These are phyloP conservation scores for Pyrenula aspistea DNA, from an alignment of 495 filamentous ascomycete genomes.

Conservation along the genomic window DNA sequence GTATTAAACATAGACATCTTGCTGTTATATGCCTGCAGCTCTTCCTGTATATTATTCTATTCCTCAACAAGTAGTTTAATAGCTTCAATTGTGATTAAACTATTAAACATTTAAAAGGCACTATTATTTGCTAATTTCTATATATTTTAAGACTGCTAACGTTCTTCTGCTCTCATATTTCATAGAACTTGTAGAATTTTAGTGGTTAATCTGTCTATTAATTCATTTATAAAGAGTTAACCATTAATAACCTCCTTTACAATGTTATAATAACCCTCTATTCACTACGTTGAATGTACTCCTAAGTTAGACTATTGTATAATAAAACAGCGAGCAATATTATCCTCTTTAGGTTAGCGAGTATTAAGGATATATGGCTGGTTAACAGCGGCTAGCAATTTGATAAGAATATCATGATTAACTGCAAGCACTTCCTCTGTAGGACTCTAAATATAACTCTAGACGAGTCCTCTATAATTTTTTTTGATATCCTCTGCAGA, in stretches of 20 bases:
- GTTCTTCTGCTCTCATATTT: too few relatives aligned
- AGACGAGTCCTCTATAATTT: too few relatives aligned
- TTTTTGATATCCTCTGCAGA: too few relatives aligned
- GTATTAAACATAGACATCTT: too few relatives aligned
- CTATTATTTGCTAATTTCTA: too few relatives aligned
- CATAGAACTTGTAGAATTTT: neutral
- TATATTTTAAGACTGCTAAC: too few relatives aligned
- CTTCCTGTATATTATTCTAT: too few relatives aligned
- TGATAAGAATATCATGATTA: neutral
- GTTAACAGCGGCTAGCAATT: neutral
- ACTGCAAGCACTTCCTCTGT: neutral
- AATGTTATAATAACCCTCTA: conserved; percentile 1
- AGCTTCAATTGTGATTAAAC: too few relatives aligned
- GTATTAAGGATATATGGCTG: neutral
- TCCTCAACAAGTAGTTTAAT: too few relatives aligned
- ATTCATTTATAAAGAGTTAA: neutral
- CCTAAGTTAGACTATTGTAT: conserved; percentile 1
- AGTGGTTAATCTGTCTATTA: neutral
- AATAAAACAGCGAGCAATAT: neutral
- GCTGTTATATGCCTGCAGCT: too few relatives aligned
- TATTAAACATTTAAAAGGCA: too few relatives aligned
- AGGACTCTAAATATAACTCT: conserved; percentile 1
- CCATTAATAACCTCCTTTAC: neutral
- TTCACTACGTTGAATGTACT: neutral
- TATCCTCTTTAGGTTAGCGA: conserved; percentile 1